Evolutionary conservation across 2,329 filamentous ascomycete genomes (phyloP).

Genomic region (Clarireedia sp.): DNA sequence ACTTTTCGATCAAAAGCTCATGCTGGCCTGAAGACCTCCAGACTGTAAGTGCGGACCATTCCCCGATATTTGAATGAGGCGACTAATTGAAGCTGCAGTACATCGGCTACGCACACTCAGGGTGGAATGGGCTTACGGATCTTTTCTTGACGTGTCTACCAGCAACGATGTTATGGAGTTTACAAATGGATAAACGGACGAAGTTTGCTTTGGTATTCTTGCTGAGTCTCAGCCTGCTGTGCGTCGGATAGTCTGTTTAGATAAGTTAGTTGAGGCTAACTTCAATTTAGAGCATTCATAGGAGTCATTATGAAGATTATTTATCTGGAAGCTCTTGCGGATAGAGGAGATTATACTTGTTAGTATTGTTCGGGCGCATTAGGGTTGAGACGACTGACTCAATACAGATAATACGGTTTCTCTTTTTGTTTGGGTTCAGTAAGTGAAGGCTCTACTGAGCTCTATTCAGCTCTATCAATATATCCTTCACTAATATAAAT

Average conservation of each 20-base stretch:
- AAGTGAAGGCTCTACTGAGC: background rate
- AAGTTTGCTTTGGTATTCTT: constrained; percentile 13
- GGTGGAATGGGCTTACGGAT: constrained; percentile 11
- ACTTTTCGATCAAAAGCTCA: constrained; percentile 1
- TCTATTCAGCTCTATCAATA: background rate
- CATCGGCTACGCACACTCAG: constrained; percentile 6
- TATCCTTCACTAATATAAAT: constrained; percentile 3
- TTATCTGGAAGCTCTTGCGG: constrained; percentile 7
- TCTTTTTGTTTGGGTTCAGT: constrained; percentile 16
- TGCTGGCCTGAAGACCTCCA: constrained; percentile 12
- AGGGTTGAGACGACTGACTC: background rate
- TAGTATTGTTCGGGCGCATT: background rate
- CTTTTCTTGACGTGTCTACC: constrained; percentile 14
- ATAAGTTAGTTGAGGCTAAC: background rate
- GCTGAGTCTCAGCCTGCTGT: constrained; percentile 14
- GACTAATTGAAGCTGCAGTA: background rate
- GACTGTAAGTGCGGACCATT: constrained; percentile 5
- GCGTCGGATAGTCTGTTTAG: background rate
- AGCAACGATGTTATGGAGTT: constrained; percentile 13
- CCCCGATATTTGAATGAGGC: background rate
- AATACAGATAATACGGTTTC: constrained; percentile 7
- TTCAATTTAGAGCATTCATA: constrained; percentile 10
- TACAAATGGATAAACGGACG: constrained; percentile 11
- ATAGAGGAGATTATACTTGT: constrained; percentile 15
- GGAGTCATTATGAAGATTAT: constrained; percentile 16